Evolutionary conservation across 106 monocot genomes (phyloP), one percentile per base, ranked within the genome.

Genomic region (Triglochin maritima): DNA sequence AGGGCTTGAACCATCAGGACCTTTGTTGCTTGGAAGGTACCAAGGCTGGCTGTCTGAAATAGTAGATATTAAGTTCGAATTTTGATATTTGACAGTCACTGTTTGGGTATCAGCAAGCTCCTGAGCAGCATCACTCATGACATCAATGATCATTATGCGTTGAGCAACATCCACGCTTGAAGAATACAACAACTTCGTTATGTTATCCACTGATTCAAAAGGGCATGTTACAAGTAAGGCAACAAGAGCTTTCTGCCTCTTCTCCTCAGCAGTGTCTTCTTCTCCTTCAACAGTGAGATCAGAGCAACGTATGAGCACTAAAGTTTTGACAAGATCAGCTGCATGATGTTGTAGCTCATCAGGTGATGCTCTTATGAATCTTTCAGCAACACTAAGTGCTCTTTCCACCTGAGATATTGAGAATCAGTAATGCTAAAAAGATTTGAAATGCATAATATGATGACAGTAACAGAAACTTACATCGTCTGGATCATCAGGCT

Each of bases 51-150:
- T 66, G 50, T 51, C 79, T 49, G 82, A 81, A 62, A 84, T 55
- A 15, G 71, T 52, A 51, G 88, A 80, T 62, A 98, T 82, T 63
- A 98, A 78, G 52, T 82, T 69, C 66, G 71, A 66, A 47, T 65
- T 69, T 45, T 70, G 69, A 69, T 54, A 15, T 14, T 68, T 72
- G 61, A 29, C 65, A 62, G 46, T 80, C 45, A 79, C 65, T 60
- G 67, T 81, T 77, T 73, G 84, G 59, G 84, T 47, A 71, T 84
- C 77, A 75, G 88, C 70, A 67, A 98, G 82, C 71, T 98, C 98
- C 64, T 82, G 80, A 42, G 98, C 91, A 62, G 98, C 91, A 74
- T 88, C 84, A 49, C 84, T 82, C 98, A 98, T 98, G n/a, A 84
- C 88, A 80, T 98, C 98, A 71, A 92, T 67, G 56, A 98, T 81